A percentile compares a stretch with the other conserved stretches of the same genome.
These are phyloP conservation scores for Clarkia xantiana DNA, from an alignment of 345 rosid species.

Conservation along the genomic window DNA sequence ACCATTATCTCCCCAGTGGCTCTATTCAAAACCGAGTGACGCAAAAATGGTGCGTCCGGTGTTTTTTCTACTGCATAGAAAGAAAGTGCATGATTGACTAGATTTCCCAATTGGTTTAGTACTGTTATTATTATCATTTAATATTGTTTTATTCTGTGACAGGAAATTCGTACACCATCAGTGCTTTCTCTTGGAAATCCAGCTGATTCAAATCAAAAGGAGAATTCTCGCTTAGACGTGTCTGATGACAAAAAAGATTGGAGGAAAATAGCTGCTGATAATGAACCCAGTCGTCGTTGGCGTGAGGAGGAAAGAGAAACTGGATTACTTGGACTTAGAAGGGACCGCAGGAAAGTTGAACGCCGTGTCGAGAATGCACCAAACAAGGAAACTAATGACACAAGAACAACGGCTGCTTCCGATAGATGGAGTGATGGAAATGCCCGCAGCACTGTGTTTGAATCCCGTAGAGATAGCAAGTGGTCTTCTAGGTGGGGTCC, in stretches of 20 bases:
- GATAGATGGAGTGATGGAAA: slow-evolving; percentile 60
- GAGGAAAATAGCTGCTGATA: slow-evolving; percentile 36
- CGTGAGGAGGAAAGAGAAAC: slow-evolving; percentile 83
- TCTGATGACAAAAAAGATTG: slow-evolving; percentile 52
- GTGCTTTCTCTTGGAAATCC: slow-evolving; percentile 24
- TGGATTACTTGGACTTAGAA: slow-evolving; percentile 43
- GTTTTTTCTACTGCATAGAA: neutral
- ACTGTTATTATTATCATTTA: neutral
- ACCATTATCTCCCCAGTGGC: slow-evolving; percentile 96
- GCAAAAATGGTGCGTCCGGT: slow-evolving; percentile 26
- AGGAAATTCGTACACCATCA: slow-evolving; percentile 38
- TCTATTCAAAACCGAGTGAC: slow-evolving; percentile 62
- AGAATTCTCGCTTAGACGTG: slow-evolving; percentile 56
- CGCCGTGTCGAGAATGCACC: slow-evolving; percentile 32
- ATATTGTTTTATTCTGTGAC: slow-evolving; percentile 2
- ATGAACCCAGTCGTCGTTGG: slow-evolving; percentile 49
- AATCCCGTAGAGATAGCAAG: slow-evolving; percentile 72
- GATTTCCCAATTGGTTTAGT: neutral
- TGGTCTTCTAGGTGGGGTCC: slow-evolving; percentile 99
- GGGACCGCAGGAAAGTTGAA: slow-evolving; percentile 49
- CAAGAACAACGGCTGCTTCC: slow-evolving; percentile 35
- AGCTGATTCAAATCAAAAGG: slow-evolving; percentile 39
- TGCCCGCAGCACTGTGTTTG: slow-evolving; percentile 49
- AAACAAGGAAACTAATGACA: slow-evolving; percentile 34
- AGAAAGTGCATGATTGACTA: neutral